Evolutionary conservation across 805 yeast species (phyloP), one percentile per base, ranked within the genome.

Genomic region (Tetrapisispora taiwanensis): DNA sequence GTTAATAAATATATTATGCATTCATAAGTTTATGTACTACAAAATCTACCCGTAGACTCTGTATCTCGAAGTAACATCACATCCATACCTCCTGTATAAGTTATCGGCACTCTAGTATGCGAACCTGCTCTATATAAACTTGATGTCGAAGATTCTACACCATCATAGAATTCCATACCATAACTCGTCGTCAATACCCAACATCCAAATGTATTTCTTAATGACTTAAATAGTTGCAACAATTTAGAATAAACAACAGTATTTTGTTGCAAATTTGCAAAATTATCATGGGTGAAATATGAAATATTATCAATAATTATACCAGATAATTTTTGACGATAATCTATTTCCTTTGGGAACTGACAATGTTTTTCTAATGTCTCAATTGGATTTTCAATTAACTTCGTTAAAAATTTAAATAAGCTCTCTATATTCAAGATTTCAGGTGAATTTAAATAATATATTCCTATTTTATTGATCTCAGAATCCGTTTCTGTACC

Each of bases 301-400:
- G 67, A 60, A 8, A 62, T 33, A 44, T 62, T 62, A 46, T 62
- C 67, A 13, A 62, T 56, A 5, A 62, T 44, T n/a, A 62, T 52
- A 14, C 63, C 63, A 3, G 52, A 44, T 41, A 60, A 44, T 41
- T 52, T 61, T 17, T 44, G 47, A 20, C 38, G 18, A 20, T 18
- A 14, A 1, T 35, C 17, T 15, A 36, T 31, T 14, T 31, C 14
- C 10, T 13, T 24, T n/a, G 40, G 32, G 14, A 27, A 37, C 14
- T 46, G 48, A 41, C 60, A 58, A 12, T 27, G 27, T 34, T 58
- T 48, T 12, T 47, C 46, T 36, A 59, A 44, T 7, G 62, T 55
- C 12, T 46, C 51, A 32, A 26, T 41, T 3, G 65, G 65, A 13
- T 48, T 45, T 9, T 51, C 54, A 30, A 47, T 50, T 41, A 60